Conservation (phyloP, 805 yeast genomes). For the Nakazawaea holstii region DNA sequence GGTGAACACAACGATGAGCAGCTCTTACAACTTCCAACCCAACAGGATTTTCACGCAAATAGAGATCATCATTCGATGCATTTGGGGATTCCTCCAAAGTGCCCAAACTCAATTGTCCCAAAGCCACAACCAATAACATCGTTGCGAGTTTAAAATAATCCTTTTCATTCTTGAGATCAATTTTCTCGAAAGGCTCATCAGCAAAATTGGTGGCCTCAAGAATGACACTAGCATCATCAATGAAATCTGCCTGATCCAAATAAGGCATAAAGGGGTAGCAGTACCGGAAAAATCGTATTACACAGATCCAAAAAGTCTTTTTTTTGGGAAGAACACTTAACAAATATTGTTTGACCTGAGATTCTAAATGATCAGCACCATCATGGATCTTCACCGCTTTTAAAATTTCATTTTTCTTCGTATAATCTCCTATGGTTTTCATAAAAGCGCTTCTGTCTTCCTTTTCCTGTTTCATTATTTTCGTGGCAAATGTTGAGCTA, state of each 20-base stretch:
- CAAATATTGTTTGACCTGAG: not conserved
- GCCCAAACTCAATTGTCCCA: conserved; percentile 31
- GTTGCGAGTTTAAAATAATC: conserved; percentile 37
- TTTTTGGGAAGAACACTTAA: conserved; percentile 32
- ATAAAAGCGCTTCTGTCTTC: not conserved
- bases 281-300: conserved; percentile 36
- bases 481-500: not conserved
- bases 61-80: conserved; percentile 26
- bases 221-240: conserved; percentile 27
- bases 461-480: not conserved
- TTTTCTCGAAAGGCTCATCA: conserved; percentile 20
- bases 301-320: conserved; percentile 37
- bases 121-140: conserved; percentile 39
- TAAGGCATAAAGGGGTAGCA: conserved; percentile 45
- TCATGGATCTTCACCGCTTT: not conserved
- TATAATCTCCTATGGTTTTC: not conserved
- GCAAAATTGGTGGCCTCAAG: conserved; percentile 29
- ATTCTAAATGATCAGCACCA: not conserved
- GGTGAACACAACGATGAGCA: conserved; percentile 41
- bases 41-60: conserved; percentile 41
- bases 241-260: conserved; percentile 32
- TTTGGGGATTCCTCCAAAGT: conserved; percentile 15
- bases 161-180: conserved; percentile 37
- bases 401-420: not conserved
- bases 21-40: conserved; percentile 34